A percentile compares a stretch with the other conserved stretches of the same genome.
Evolutionary conservation across 352 stramenopile species (phyloP).

Genomic region (Globisporangium carolinianum): DNA sequence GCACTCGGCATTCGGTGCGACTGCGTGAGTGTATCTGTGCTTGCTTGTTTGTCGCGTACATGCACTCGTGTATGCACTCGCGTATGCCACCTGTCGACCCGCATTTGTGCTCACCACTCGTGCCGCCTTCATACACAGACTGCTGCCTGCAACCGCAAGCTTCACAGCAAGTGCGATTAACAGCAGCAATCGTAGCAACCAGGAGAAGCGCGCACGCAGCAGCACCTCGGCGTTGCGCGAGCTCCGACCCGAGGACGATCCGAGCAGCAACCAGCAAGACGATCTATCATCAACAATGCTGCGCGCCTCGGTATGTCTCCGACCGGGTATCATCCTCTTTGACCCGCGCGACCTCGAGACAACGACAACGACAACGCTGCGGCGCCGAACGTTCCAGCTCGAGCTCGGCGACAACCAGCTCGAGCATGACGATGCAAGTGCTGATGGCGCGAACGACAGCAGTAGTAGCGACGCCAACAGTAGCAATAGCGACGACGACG

Average conservation of each 20-base stretch:
- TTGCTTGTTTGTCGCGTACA: neutral
- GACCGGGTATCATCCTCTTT: constrained; percentile 40
- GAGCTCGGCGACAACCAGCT: constrained; percentile 18
- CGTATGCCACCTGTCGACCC: neutral
- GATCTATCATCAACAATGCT: neutral
- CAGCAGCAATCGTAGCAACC: neutral
- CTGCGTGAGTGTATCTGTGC: neutral
- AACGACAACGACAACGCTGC: neutral
- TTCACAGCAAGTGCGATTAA: neutral
- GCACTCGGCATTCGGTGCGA: constrained; percentile 6
- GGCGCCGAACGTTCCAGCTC: constrained; percentile 1
- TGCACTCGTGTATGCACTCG: neutral
- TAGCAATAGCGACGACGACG: constrained; percentile 1
- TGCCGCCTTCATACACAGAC: neutral
- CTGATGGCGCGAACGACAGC: neutral
- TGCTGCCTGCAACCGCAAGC: neutral
- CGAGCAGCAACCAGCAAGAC: constrained; percentile 4
- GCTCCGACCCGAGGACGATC: constrained; percentile 1
- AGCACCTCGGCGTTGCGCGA: neutral
- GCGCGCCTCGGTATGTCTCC: constrained; percentile 8
- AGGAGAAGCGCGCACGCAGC: neutral
- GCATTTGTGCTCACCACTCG: no score
- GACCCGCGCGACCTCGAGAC: constrained; percentile 35
- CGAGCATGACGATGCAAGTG: constrained; percentile 7
- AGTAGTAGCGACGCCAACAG: neutral